Percentiles rank a stretch among this genome's conserved stretches.
Conservation (phyloP, 495 filamentous ascomycete genomes). For the Lasiosphaeriaceae sp. region DNA sequence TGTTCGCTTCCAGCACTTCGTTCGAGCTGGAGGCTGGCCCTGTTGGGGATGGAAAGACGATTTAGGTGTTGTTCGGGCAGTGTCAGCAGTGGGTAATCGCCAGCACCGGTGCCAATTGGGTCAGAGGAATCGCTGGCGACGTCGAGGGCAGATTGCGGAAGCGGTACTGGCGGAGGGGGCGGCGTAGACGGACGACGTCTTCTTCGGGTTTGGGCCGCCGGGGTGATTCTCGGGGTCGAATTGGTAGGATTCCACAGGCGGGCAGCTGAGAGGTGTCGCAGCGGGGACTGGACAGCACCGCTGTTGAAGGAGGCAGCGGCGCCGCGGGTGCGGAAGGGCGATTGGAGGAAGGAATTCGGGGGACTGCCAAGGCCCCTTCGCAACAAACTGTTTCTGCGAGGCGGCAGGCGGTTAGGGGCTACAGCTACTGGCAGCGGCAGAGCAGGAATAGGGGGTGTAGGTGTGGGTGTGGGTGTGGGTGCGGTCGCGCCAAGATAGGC, state of each 20-base stretch:
- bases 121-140: constrained; percentile 28
- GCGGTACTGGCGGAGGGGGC: constrained; percentile 45
- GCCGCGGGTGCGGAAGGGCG: constrained; percentile 44
- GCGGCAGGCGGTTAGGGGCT: constrained; percentile 13
- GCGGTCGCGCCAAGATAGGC: constrained; percentile 24
- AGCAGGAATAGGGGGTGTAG: neutral
- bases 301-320: constrained; percentile 15
- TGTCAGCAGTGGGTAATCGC: constrained; percentile 66
- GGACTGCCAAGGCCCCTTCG: constrained; percentile 38
- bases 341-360: constrained; percentile 31
- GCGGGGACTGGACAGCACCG: constrained; percentile 21
- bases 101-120: constrained; percentile 40
- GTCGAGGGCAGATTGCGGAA: constrained; percentile 38
- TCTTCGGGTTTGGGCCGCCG: constrained; percentile 19
- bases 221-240: constrained; percentile 50
- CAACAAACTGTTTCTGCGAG: constrained; percentile 33
- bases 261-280: constrained; percentile 38
- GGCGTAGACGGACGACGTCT: constrained; percentile 42
- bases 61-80: constrained; percentile 63
- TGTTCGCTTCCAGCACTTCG: constrained; percentile 60
- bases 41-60: constrained; percentile 49
- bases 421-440: constrained; percentile 18
- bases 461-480: constrained; percentile 12
- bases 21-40: constrained; percentile 61
- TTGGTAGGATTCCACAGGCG: constrained; percentile 65